A percentile compares a stretch with the other conserved stretches of the same genome.
These are phyloP conservation scores for Aspergillus sparsus DNA, from an alignment of 495 filamentous ascomycete species.

Conservation along the genomic window DNA sequence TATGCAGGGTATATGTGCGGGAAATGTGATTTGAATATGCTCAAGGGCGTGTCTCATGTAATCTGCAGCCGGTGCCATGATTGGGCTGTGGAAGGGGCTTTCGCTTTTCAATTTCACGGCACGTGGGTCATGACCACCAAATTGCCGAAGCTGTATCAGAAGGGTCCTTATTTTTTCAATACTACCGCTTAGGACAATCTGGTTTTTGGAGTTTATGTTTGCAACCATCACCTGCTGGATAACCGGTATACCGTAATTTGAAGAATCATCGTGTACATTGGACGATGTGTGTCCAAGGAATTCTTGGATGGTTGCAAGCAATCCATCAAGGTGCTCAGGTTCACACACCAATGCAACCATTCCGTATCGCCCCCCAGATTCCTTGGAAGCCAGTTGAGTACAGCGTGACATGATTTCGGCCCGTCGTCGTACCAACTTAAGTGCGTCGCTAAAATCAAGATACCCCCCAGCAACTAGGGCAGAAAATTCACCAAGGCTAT, in stretches of 20 bases:
- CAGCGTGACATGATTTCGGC: slow-evolving; percentile 85
- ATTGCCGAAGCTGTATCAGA: slow-evolving; percentile 86
- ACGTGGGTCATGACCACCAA: slow-evolving; percentile 88
- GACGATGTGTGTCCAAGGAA: slow-evolving; percentile 69
- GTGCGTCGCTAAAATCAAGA: slow-evolving; percentile 72
- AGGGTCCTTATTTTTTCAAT: slow-evolving; percentile 81
- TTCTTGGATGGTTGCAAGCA: slow-evolving; percentile 74
- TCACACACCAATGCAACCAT: slow-evolving; percentile 95
- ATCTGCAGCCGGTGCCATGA: slow-evolving; percentile 82
- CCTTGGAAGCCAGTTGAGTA: slow-evolving; percentile 59
- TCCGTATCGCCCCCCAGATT: slow-evolving; percentile 73
- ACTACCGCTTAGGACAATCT: slow-evolving; percentile 91
- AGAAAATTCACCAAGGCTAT: slow-evolving; percentile 94
- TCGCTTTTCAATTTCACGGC: slow-evolving; percentile 86
- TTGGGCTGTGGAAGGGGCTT: slow-evolving; percentile 87
- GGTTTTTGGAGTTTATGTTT: slow-evolving; percentile 93
- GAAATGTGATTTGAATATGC: slow-evolving; percentile 64
- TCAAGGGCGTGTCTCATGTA: slow-evolving; percentile 68
- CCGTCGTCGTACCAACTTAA: slow-evolving; percentile 73
- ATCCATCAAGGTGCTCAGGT: slow-evolving; percentile 62
- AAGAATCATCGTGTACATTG: slow-evolving; percentile 63
- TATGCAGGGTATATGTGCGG: slow-evolving; percentile 72
- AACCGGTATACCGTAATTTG: slow-evolving; percentile 61
- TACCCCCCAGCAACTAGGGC: slow-evolving; percentile 82
- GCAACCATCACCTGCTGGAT: slow-evolving; percentile 89